phyloP scores from a whole-genome alignment of 2,329 filamentous ascomycete species.

The Colletotrichum orchidophilum region DNA sequence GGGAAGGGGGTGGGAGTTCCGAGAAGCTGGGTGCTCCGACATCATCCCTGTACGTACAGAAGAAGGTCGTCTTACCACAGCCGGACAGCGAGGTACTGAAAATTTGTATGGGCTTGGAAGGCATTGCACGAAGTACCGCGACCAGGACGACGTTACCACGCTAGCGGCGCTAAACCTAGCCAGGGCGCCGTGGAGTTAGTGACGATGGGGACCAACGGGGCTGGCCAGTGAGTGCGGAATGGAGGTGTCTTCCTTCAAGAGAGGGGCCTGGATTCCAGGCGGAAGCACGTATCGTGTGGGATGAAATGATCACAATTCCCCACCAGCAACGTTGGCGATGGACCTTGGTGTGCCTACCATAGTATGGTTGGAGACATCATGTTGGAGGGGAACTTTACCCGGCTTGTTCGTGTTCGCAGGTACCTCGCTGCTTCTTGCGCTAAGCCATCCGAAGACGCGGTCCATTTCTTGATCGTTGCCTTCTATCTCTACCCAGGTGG shows the following conservation, averaged over 20 bases:
- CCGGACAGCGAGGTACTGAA: background rate
- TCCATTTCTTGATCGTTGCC: constrained; percentile 7
- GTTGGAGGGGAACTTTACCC: background rate
- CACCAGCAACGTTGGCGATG: background rate
- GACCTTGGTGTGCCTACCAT: background rate
- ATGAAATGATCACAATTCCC: background rate
- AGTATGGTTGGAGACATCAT: background rate
- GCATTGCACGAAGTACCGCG: background rate
- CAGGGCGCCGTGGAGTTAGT: background rate
- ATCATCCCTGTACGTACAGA: constrained; percentile 12
- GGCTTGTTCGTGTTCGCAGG: background rate
- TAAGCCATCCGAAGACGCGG: background rate
- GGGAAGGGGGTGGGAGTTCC: constrained; percentile 6
- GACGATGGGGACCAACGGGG: background rate
- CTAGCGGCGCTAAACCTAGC: background rate
- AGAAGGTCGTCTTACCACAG: background rate
- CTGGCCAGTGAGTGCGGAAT: background rate
- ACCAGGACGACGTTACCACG: background rate
- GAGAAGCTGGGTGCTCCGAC: constrained; percentile 24
- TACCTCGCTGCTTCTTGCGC: background rate
- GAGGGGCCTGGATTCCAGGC: background rate
- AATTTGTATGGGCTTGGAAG: background rate
- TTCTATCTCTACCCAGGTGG: background rate
- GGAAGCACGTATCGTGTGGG: background rate
- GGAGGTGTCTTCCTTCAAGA: background rate